Evolutionary conservation across 345 rosid genomes (phyloP), one percentile per base, ranked within the genome.

Genomic region (Limnanthes douglasii): DNA sequence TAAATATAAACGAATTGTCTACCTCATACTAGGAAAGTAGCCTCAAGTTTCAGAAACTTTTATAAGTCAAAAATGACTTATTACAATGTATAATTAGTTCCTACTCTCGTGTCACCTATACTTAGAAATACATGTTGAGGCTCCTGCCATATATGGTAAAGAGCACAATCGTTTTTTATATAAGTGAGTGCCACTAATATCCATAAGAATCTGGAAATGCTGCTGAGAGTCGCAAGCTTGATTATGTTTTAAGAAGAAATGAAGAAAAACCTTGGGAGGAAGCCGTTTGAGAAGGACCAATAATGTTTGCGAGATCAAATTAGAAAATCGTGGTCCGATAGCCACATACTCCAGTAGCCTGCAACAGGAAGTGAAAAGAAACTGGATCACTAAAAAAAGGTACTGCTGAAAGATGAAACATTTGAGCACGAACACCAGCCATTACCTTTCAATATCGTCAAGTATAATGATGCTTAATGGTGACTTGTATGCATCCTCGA

Each of bases 401-500:
- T 23, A 21, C 36, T 22, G 6, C 41, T 18, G n/a, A 16, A 15
- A 1, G 19, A 21, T 43, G 50, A 28, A 41, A 19, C 5, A 18
- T n/a, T 3, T 10, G 6, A 15, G 5, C 15, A 6, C 7, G 26
- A 8, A 25, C 6, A 24, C 41, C 35, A 42, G 37, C 36, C 24
- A 34, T 11, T 59, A 83, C 96, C 99, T 92, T 65, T 92, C 99
- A 28, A 92, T 64, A 67, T 85, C 96, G 29, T 92, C 96, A 46
- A 92, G 99, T 58, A 92, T 54, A 53, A 92, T 76, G 48, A 92
- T 74, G 67, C 99, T 92, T 61, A 85, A 51, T 2, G 95, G 99
- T 25, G 96, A 92, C 66, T 76, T 92, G 59, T 85, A 92, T 8
- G 99, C 99, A 53, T 92, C 99, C 65, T 92, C 99, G 39, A 92